Conservation (phyloP, 2,329 filamentous ascomycete species). For the Metarhizium robertsii region DNA sequence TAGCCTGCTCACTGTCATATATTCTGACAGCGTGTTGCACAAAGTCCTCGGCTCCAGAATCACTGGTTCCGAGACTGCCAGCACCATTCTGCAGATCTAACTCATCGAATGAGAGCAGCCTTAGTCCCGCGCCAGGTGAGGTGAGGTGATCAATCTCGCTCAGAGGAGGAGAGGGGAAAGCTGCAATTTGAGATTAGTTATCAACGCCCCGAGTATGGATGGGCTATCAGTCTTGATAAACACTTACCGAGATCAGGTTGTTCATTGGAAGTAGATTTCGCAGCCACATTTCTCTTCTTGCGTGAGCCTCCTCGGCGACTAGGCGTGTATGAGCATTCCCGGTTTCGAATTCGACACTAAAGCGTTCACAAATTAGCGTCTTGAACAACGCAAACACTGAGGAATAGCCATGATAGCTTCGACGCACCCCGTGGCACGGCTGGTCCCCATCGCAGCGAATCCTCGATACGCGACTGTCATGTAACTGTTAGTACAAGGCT, state of each 20-base stretch:
- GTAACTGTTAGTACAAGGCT: background rate
- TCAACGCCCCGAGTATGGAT: background rate
- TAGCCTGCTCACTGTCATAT: background rate
- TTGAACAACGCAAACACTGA: background rate
- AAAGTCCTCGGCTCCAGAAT: background rate
- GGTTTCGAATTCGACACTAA: background rate
- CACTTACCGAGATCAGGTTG: background rate
- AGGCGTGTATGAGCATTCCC: conserved; percentile 2
- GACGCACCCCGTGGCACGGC: conserved; percentile 2
- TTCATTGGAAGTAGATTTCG: background rate
- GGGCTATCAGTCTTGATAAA: background rate
- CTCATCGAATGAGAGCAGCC: background rate
- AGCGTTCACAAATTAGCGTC: background rate
- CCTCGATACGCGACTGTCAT: background rate
- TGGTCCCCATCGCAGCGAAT: conserved; percentile 3
- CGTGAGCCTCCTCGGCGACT: conserved; percentile 2
- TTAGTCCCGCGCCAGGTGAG: conserved; percentile 1
- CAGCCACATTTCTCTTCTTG: background rate
- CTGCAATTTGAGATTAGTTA: background rate
- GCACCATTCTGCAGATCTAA: background rate
- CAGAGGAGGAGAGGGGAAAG: background rate
- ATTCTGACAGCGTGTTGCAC: background rate
- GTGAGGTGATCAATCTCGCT: conserved; percentile 1
- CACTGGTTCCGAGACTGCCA: background rate
- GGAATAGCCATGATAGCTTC: background rate